These are phyloP conservation scores for Monosporascus sp. DNA, from an alignment of 2,329 filamentous ascomycete genomes.

Conservation along the genomic window DNA sequence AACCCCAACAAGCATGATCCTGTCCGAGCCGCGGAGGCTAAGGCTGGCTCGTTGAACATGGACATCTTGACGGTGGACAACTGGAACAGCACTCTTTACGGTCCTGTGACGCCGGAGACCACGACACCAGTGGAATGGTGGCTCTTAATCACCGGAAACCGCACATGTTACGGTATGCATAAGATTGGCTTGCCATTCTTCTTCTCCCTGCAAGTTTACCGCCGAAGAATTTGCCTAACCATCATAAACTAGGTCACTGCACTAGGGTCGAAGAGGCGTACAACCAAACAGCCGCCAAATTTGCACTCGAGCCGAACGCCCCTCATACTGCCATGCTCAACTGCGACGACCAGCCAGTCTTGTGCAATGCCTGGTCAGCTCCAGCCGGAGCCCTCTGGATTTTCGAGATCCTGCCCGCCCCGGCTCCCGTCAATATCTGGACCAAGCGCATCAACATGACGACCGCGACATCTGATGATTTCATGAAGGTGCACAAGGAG, in stretches of 20 bases:
- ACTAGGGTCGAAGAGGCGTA: slow-evolving; percentile 57
- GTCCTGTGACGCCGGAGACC: slow-evolving; percentile 52
- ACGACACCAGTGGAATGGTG: slow-evolving; percentile 70
- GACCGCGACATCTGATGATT: slow-evolving; percentile 58
- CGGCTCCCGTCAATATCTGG: slow-evolving; percentile 59
- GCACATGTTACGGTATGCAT: slow-evolving; percentile 63
- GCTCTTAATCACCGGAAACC: slow-evolving; percentile 69
- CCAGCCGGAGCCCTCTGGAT: slow-evolving; percentile 61
- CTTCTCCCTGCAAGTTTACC: not conserved
- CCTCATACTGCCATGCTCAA: slow-evolving; percentile 67
- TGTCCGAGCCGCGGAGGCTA: slow-evolving; percentile 42
- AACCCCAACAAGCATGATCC: slow-evolving; percentile 38
- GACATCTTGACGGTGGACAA: slow-evolving; percentile 60
- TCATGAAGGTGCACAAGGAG: slow-evolving; percentile 57
- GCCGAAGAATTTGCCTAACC: slow-evolving; percentile 6
- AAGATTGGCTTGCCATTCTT: not conserved
- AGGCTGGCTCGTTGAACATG: slow-evolving; percentile 46
- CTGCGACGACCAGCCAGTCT: slow-evolving; percentile 68
- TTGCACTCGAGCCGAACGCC: slow-evolving; percentile 54
- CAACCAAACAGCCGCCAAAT: slow-evolving; percentile 59
- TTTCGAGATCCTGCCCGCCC: slow-evolving; percentile 61
- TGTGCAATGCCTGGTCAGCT: slow-evolving; percentile 70
- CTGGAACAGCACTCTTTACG: slow-evolving; percentile 65
- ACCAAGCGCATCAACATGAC: slow-evolving; percentile 65
- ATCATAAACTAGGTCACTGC: slow-evolving; percentile 52